phyloP scores from a whole-genome alignment of 441 rosid genomes.

The Gossypium davidsonii region DNA sequence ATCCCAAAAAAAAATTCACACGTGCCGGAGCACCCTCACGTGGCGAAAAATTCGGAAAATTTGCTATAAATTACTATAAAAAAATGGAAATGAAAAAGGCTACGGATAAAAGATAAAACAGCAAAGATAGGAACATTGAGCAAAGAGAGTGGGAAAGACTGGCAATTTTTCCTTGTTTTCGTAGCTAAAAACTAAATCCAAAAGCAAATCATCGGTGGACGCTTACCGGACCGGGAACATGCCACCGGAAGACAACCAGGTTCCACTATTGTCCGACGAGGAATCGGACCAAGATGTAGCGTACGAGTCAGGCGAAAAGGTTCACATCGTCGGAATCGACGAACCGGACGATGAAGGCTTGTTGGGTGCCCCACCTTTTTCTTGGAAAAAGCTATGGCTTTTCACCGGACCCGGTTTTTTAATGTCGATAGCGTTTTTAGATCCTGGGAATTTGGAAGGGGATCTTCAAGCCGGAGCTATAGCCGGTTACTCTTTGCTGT shows the following conservation, averaged over 20 bases:
- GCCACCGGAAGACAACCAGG: slow-evolving; percentile 27
- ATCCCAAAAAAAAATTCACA: neutral
- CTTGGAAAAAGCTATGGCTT: slow-evolving; percentile 86
- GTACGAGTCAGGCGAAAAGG: slow-evolving; percentile 57
- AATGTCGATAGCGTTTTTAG: slow-evolving; percentile 89
- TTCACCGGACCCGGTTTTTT: slow-evolving; percentile 88
- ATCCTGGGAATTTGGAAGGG: slow-evolving; percentile 91
- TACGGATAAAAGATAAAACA: neutral
- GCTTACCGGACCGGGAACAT: slow-evolving; percentile 7
- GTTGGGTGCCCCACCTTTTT: slow-evolving; percentile 54
- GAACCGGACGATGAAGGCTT: slow-evolving; percentile 30
- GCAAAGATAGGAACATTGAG: neutral
- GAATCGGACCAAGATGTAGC: slow-evolving; percentile 24
- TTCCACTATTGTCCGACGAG: slow-evolving; percentile 35
- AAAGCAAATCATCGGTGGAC: neutral
- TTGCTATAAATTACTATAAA: neutral
- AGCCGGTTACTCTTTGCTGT: slow-evolving; percentile 80
- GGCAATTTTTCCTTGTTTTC: neutral
- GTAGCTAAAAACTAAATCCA: neutral
- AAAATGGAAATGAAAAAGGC: neutral
- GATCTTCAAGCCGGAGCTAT: slow-evolving; percentile 93
- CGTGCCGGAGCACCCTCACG: neutral
- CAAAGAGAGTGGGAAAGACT: neutral
- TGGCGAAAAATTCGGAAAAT: neutral
- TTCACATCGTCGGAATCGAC: slow-evolving; percentile 47